A percentile compares a stretch with the other conserved stretches of the same genome.
phyloP scores from a whole-genome alignment of 1,139 yeast species.

The Pichia sp. region DNA sequence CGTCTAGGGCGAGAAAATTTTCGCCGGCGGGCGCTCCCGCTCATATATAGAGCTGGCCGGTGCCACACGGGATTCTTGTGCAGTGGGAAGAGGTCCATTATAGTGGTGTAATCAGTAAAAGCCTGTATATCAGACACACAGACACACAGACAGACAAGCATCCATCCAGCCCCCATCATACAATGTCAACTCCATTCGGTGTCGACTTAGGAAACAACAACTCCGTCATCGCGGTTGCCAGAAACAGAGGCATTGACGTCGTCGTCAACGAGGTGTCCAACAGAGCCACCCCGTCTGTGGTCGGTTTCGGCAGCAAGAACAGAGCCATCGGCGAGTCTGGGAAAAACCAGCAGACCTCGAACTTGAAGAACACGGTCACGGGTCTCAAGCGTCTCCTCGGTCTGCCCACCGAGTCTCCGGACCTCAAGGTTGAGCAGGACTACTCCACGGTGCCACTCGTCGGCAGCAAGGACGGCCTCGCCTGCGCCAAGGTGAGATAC shows the following conservation, averaged over 20 bases:
- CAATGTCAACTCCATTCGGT: slow-evolving; percentile 92
- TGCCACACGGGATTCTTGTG: too few relatives aligned
- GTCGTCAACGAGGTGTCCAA: slow-evolving; percentile 98
- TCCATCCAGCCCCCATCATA: too few relatives aligned
- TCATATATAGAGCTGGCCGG: too few relatives aligned
- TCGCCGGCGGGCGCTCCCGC: too few relatives aligned
- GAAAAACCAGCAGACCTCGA: slow-evolving; percentile 93
- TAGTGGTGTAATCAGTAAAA: too few relatives aligned
- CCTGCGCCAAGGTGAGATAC: slow-evolving; percentile 83
- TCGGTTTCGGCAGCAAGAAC: slow-evolving; percentile 86
- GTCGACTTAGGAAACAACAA: slow-evolving; percentile 95
- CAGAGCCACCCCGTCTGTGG: slow-evolving; percentile 92
- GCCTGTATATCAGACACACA: too few relatives aligned
- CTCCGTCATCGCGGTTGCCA: slow-evolving; percentile 95
- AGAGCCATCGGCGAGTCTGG: slow-evolving; percentile 95
- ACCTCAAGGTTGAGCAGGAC: slow-evolving; percentile 67
- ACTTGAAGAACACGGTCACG: slow-evolving; percentile 93
- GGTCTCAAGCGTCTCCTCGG: slow-evolving; percentile 91
- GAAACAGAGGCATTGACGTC: slow-evolving; percentile 97
- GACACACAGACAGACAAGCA: background rate
- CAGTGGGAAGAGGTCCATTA: too few relatives aligned
- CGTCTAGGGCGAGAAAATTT: background rate
- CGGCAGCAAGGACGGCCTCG: slow-evolving; percentile 59
- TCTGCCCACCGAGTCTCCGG: slow-evolving; percentile 70
- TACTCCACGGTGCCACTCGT: slow-evolving; percentile 69